These are phyloP conservation scores for Picea glauca DNA, from an alignment of 75 land plant species.

Conservation along the genomic window DNA sequence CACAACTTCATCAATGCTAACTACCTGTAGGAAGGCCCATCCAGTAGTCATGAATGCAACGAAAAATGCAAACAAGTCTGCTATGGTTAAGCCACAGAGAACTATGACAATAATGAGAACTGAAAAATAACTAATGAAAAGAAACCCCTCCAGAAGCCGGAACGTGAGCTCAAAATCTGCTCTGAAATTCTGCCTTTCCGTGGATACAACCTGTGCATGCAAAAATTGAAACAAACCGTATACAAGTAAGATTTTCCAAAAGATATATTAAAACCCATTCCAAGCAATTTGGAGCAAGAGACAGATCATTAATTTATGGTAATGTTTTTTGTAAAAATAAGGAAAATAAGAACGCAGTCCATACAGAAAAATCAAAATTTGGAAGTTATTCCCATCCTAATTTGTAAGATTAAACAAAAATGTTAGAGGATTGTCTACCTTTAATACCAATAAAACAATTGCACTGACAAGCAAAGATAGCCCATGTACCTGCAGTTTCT, in stretches of 20 bases:
- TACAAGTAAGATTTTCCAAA: not conserved
- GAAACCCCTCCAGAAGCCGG: slow-evolving; percentile 64
- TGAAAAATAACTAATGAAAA: slow-evolving; percentile 58
- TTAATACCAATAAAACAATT: slow-evolving; percentile 47
- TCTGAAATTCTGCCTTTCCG: slow-evolving; percentile 59
- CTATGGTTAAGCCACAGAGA: slow-evolving; percentile 50
- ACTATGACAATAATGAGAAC: slow-evolving; percentile 37
- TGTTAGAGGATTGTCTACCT: slow-evolving; percentile 43
- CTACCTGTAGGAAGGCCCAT: slow-evolving; percentile 80
- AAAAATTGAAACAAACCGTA: not conserved
- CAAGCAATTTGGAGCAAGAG: not conserved
- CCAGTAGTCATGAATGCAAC: slow-evolving; percentile 92
- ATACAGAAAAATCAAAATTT: not conserved
- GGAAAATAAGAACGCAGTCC: not conserved
- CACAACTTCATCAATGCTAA: slow-evolving; percentile 18
- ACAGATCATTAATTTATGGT: not conserved
- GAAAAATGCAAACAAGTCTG: slow-evolving; percentile 66
- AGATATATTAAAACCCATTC: not conserved
- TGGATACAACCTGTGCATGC: slow-evolving; percentile 49
- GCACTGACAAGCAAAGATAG: slow-evolving; percentile 84
- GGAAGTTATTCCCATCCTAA: too few species aligned
- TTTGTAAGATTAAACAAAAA: too few species aligned
- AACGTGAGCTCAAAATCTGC: slow-evolving; percentile 66
- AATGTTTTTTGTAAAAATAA: not conserved
- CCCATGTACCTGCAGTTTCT: slow-evolving; percentile 38